Evolutionary conservation across 441 rosid genomes (phyloP), one percentile per base, ranked within the genome.

Genomic region (Biscutella laevigata): DNA sequence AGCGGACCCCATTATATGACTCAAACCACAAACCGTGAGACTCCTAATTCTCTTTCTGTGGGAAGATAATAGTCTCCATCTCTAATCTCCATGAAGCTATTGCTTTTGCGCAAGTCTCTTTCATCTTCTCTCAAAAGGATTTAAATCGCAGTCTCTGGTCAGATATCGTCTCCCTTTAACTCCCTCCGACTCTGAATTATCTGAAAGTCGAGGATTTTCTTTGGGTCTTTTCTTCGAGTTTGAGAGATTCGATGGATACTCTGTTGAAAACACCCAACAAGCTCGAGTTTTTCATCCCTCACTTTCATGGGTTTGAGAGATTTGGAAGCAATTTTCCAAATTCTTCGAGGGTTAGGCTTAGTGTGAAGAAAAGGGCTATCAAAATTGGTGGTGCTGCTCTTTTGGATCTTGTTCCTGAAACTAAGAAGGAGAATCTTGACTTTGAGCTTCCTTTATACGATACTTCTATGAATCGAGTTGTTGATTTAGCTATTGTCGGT

Each of bases 401-500:
- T 64, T 57, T 87, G 73, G 92, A 86, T 72, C 87, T 86, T 52
- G 94, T 90, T 42, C 98, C 95, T 14, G 92, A 79, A 66, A 75
- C 84, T 54, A 90, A 79, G 77, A 83, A 74, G 74, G 95, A 90
- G 66, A 86, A 59, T 70, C 94, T 90, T 35, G 92, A 86, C 1
- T 74, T 79, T 51, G 95, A 86, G 64, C 92, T 86, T 55, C 98
- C 95, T 25, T 8, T 79, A 55, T 81, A 74, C 57, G 83, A 90
- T 53, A 70, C 88, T 6, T 73, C 83, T 6, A 79, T 74, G 71
- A 81, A 75, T 8, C 62, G 57, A 37, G 74, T 74, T 10, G 83
- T 84, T 43, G 98, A 90, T 65, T 74, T 87, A 26, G 98, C 95
- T 1, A 87, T 90, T 21, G 98, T 90, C 5, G 98, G 98, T 16